Evolutionary conservation across 1,139 yeast species (phyloP).

Genomic region (Yarrowia galli): DNA sequence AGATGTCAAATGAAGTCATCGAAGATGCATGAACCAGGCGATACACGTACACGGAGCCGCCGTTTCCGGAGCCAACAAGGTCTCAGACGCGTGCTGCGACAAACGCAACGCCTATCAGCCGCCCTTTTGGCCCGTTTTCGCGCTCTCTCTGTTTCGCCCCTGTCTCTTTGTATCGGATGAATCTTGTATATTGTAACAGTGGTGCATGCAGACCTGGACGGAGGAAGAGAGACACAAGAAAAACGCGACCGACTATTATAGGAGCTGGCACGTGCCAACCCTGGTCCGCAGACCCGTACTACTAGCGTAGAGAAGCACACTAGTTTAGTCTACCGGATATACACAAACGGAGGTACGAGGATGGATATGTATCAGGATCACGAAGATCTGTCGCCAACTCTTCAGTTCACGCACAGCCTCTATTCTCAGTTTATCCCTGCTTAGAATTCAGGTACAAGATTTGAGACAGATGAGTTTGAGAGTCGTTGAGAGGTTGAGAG

Average conservation of each 20-base stretch:
- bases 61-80: background rate
- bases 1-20: slow-evolving; percentile 32
- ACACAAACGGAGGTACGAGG: background rate
- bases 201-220: background rate
- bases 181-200: slow-evolving; percentile 7
- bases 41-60: background rate
- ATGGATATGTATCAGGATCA: too few relatives aligned
- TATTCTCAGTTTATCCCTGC: slow-evolving; percentile 27
- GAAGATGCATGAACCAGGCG: slow-evolving; percentile 11
- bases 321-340: slow-evolving; percentile 11
- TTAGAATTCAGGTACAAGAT: slow-evolving; percentile 33
- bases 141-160: background rate
- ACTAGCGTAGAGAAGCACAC: background rate
- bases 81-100: slow-evolving; percentile 24
- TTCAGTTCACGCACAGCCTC: background rate
- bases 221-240: too few relatives aligned
- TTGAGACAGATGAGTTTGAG: slow-evolving; percentile 5
- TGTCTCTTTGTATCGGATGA: background rate
- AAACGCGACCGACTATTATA: background rate
- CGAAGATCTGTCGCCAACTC: too few relatives aligned
- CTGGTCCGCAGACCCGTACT: background rate
- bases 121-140: background rate
- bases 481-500: too few relatives aligned
- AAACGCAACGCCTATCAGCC: slow-evolving; percentile 1
- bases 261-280: slow-evolving; percentile 4